These are phyloP conservation scores for Guadua angustifolia DNA, from an alignment of 176 grass and related monocot species.

Conservation along the genomic window DNA sequence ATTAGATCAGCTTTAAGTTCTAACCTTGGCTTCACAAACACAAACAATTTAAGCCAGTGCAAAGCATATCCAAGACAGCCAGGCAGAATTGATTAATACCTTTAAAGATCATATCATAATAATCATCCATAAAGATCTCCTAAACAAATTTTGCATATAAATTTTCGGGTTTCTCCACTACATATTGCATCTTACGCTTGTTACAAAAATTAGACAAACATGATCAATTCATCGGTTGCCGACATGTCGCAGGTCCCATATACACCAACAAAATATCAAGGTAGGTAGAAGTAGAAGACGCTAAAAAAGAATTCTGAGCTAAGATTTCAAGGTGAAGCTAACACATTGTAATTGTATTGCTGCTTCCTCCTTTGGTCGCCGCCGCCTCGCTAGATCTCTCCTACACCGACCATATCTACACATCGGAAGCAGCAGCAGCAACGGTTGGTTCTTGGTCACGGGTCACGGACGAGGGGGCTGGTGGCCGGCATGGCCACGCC, in stretches of 20 bases:
- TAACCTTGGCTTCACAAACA: background rate
- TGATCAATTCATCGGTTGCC: conserved; percentile 39
- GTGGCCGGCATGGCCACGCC: conserved; percentile 70
- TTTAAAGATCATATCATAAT: conserved; percentile 13
- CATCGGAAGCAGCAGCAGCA: conserved; percentile 33
- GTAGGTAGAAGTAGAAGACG: conserved; percentile 48
- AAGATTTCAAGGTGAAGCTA: conserved; percentile 46
- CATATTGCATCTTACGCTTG: conserved; percentile 46
- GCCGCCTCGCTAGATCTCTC: conserved; percentile 52
- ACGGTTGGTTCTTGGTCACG: conserved; percentile 18
- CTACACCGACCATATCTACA: conserved; percentile 58
- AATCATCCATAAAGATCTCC: conserved; percentile 27
- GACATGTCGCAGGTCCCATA: conserved; percentile 43
- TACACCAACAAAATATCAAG: conserved; percentile 58
- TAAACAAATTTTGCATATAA: conserved; percentile 49
- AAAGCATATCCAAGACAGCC: background rate
- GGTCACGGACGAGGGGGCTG: conserved; percentile 69
- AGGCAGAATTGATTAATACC: conserved; percentile 13
- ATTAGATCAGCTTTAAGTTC: background rate
- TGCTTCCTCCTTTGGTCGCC: conserved; percentile 33
- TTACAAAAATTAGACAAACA: conserved; percentile 54
- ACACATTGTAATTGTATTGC: conserved; percentile 51
- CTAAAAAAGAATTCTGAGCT: conserved; percentile 49
- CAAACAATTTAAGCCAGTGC: conserved; percentile 10
- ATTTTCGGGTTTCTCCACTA: conserved; percentile 43